A percentile compares a stretch with the other conserved stretches of the same genome.
phyloP scores from a whole-genome alignment of 768 basidiomycete species.

The Daedaleopsis sinensis region DNA sequence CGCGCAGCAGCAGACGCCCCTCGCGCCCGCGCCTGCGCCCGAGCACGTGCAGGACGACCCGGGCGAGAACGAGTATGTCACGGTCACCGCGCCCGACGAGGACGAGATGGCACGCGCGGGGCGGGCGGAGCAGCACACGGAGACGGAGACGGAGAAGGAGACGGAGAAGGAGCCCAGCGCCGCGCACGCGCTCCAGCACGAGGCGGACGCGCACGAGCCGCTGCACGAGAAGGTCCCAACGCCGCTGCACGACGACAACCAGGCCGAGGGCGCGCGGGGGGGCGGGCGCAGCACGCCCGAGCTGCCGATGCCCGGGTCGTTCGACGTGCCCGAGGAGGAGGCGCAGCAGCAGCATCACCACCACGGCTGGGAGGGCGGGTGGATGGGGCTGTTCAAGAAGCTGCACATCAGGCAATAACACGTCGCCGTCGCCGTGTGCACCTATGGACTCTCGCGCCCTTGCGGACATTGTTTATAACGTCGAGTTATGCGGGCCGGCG shows the following conservation, averaged over 20 bases:
- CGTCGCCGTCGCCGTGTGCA: background rate
- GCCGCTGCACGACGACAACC: constrained; percentile 15
- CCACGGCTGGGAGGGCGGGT: constrained; percentile 19
- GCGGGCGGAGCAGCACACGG: background rate
- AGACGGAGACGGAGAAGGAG: too few species aligned
- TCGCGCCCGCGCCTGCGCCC: constrained; percentile 8
- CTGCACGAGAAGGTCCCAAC: constrained; percentile 26
- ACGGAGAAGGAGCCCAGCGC: too few species aligned
- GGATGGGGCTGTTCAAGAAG: constrained; percentile 20
- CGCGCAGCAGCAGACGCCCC: constrained; percentile 30
- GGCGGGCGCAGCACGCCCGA: constrained; percentile 22
- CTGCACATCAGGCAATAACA: constrained; percentile 21
- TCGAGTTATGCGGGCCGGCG: background rate
- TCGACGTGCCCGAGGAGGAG: constrained; percentile 32
- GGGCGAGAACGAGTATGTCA: constrained; percentile 45
- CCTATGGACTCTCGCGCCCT: background rate
- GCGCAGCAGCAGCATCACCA: constrained; percentile 12
- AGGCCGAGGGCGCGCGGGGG: background rate
- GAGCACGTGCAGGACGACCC: constrained; percentile 28
- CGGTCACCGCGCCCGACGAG: constrained; percentile 38
- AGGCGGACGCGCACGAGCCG: constrained; percentile 26
- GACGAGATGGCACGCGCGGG: constrained; percentile 10
- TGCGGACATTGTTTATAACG: background rate
- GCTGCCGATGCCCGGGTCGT: constrained; percentile 56
- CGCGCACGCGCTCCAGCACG: constrained; percentile 28